Percentiles rank a stretch among this genome's conserved stretches.
phyloP scores from a whole-genome alignment of 23 red algal genomes.

The Pyropia yezoensis region DNA sequence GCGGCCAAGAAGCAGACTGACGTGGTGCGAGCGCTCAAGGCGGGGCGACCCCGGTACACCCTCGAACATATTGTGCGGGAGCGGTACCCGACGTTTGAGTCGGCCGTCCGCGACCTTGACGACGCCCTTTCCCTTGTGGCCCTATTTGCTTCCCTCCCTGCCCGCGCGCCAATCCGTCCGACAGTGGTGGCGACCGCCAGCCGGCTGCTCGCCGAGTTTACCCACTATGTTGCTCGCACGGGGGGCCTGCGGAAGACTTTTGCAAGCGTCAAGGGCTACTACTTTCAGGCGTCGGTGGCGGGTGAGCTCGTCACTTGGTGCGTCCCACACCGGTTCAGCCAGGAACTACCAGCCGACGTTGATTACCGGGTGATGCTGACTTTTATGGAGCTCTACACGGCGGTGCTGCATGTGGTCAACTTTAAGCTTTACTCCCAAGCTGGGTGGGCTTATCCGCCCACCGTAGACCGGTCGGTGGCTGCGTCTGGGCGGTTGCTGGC shows the following conservation, averaged over 20 bases:
- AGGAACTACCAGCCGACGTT: slow-evolving; percentile 67
- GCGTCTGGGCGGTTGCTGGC: slow-evolving; percentile 30
- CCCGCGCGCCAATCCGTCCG: slow-evolving; percentile 23
- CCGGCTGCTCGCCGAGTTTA: slow-evolving; percentile 66
- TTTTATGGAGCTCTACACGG: slow-evolving; percentile 92
- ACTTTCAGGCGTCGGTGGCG: slow-evolving; percentile 70
- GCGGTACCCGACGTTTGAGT: slow-evolving; percentile 74
- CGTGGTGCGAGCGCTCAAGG: slow-evolving; percentile 32
- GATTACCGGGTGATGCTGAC: slow-evolving; percentile 86
- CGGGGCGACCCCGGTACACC: slow-evolving; percentile 35
- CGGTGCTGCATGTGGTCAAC: slow-evolving; percentile 82
- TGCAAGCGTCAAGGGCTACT: slow-evolving; percentile 79
- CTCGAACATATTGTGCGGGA: slow-evolving; percentile 86
- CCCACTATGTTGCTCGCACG: slow-evolving; percentile 53
- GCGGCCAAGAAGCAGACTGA: slow-evolving; percentile 36
- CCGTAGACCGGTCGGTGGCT: slow-evolving; percentile 29
- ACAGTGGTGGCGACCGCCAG: slow-evolving; percentile 35
- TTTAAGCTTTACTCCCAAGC: slow-evolving; percentile 54
- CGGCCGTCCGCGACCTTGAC: slow-evolving; percentile 83
- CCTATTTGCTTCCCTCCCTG: slow-evolving; percentile 64
- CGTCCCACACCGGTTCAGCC: slow-evolving; percentile 73
- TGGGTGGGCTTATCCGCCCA: slow-evolving; percentile 55
- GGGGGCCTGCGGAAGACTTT: slow-evolving; percentile 62
- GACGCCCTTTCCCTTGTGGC: slow-evolving; percentile 76
- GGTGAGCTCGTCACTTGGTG: slow-evolving; percentile 62